Conservation (phyloP, 805 yeast species). For the Metschnikowia koreensis region DNA sequence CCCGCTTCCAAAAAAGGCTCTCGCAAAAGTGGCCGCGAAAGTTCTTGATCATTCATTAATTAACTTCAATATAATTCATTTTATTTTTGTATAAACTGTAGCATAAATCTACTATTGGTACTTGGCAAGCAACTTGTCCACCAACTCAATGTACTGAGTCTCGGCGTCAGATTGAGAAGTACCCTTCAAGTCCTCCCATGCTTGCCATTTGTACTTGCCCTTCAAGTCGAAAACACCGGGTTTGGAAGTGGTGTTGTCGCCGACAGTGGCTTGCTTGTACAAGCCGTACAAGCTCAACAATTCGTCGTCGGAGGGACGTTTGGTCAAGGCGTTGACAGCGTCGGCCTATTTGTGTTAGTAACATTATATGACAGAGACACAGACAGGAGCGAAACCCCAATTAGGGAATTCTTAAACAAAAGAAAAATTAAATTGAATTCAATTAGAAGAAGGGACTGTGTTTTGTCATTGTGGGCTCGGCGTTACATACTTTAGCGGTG, state of each 20-base stretch:
- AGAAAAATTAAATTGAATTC: background rate
- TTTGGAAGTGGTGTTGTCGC: slow-evolving; percentile 83
- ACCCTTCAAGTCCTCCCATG: slow-evolving; percentile 91
- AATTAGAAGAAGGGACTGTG: too few species aligned
- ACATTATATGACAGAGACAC: background rate
- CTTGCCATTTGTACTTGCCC: slow-evolving; percentile 97
- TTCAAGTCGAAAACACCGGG: slow-evolving; percentile 92
- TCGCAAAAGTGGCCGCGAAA: background rate
- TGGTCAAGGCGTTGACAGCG: slow-evolving; percentile 70
- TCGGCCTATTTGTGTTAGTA: slow-evolving; percentile 55
- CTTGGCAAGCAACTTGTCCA: slow-evolving; percentile 56
- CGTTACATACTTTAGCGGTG: slow-evolving; percentile 27
- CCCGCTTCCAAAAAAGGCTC: background rate
- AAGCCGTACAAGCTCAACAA: slow-evolving; percentile 83
- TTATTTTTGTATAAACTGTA: too few species aligned
- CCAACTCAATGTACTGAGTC: slow-evolving; percentile 67
- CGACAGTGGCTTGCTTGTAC: slow-evolving; percentile 95
- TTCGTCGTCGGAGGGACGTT: slow-evolving; percentile 84
- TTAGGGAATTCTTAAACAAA: background rate
- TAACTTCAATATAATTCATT: background rate
- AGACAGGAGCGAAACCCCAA: background rate
- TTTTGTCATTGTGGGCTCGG: background rate
- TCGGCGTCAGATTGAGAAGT: slow-evolving; percentile 89
- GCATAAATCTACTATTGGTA: slow-evolving; percentile 23
- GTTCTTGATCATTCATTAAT: background rate